Evolutionary conservation across 345 rosid species (phyloP).

Genomic region (Abelmoschus esculentus): DNA sequence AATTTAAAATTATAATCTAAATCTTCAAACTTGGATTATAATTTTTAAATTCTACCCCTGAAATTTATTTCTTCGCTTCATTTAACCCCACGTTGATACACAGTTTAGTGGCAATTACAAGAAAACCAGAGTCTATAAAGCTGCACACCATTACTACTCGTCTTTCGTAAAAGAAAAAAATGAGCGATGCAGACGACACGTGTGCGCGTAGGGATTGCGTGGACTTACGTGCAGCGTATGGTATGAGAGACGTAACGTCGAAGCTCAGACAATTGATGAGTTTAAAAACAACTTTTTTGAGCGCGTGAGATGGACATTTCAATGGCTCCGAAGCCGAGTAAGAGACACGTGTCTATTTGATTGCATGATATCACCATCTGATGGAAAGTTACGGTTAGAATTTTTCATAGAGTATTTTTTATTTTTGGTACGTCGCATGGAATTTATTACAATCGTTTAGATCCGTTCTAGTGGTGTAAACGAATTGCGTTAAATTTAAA

Average conservation of each 20-base stretch:
- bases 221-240: background rate
- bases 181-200: background rate
- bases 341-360: background rate
- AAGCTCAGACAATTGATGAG: background rate
- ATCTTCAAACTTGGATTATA: too few relatives aligned
- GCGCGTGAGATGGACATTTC: conserved; percentile 1
- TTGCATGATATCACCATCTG: background rate
- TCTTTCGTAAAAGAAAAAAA: background rate
- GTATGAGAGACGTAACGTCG: background rate
- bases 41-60: too few relatives aligned
- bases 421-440: background rate
- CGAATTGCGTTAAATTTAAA: too few relatives aligned
- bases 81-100: too few relatives aligned
- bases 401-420: background rate
- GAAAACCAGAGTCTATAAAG: background rate
- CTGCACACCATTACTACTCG: background rate
- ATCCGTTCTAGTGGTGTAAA: too few relatives aligned
- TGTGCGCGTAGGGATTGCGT: background rate
- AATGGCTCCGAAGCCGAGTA: background rate
- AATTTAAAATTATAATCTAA: too few relatives aligned
- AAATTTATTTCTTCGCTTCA: too few relatives aligned
- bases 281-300: too few relatives aligned
- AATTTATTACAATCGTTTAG: background rate
- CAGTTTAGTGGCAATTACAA: too few relatives aligned
- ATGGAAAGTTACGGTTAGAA: background rate